Base-by-base conservation (phyloP, 768 basidiomycete genomes). In the Boletus rubroflammeus region DNA sequence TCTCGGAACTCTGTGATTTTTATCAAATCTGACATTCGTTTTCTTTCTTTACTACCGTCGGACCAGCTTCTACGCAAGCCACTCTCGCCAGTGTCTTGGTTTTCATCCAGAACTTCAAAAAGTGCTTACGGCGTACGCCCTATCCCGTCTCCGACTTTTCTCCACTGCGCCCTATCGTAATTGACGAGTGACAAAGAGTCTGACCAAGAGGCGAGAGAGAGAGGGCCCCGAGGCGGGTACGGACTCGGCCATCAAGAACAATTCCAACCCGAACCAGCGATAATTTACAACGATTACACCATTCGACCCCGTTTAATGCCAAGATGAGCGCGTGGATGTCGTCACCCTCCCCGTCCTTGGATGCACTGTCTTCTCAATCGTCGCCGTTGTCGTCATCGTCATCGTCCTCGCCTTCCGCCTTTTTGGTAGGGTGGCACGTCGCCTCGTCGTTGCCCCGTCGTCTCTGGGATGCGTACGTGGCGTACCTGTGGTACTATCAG, bases 401-500 rank as follows among this genome's bases (percentile, higher is more conserved):
- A n/a, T n/a, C n/a, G n/a, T n/a, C n/a, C n/a, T n/a, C n/a, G n/a
- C n/a, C n/a, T 0, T 64, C 57, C 36, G 64, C 53, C 47, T 48
- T 79, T 17, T 56, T 46, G 34, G 28, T 47, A 3, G 48, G 36
- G 21, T 51, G 50, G 50, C 63, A 50, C 11, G 25, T 57, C 44
- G 48, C 45, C 5, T 25, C 31, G 25, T 36, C 55, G 5, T 31
- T 77, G 36, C 81, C 80, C 4, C 62, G 63, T 28, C 65, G 72
- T 6, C 59, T 87, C 34, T 89, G 86, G 86, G 64, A 75, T 21
- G 73, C 72, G 54, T 91, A 91, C 61, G 58, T 84, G 51, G 70
- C 80, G 35, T 76, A 85, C 62, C 75, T 91, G 23, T 86, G 82
- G 80, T 70, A 79, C 61, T 89, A 88, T 62, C 66, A 80, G 43